Percentiles rank a stretch among this genome's conserved stretches.
These are phyloP conservation scores for Thielaviopsis punctulata DNA, from an alignment of 2,329 filamentous ascomycete genomes.

Conservation along the genomic window DNA sequence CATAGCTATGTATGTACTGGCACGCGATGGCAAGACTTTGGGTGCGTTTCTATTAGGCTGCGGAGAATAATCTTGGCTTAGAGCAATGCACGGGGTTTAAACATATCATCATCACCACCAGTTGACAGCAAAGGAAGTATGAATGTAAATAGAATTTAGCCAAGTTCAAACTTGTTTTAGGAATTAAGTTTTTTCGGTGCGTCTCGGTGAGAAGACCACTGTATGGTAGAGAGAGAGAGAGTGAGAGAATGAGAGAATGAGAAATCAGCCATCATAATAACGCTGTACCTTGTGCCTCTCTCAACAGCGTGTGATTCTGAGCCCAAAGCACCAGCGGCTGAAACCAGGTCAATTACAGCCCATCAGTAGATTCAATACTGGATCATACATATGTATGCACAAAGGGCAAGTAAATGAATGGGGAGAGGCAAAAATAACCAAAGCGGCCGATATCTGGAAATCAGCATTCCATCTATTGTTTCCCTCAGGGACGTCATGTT, in stretches of 20 bases:
- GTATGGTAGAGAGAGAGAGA: neutral
- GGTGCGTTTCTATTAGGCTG: too few species aligned
- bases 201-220: neutral
- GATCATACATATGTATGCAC: too few species aligned
- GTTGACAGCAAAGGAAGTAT: too few species aligned
- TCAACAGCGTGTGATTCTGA: neutral
- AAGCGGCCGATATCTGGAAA: neutral
- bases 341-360: neutral
- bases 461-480: neutral
- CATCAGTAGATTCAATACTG: neutral
- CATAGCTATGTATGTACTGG: too few species aligned
- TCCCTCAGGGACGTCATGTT: neutral
- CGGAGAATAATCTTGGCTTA: too few species aligned
- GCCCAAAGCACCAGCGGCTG: neutral
- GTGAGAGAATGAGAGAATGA: neutral
- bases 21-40: too few species aligned
- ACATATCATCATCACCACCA: too few species aligned
- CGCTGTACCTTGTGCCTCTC: neutral
- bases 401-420: neutral
- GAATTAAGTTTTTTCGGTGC: too few species aligned
- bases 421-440: too few species aligned
- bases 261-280: neutral
- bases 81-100: too few species aligned
- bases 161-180: too few species aligned
- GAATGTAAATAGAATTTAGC: too few species aligned